Percentiles rank a stretch among this genome's conserved stretches.
phyloP scores from a whole-genome alignment of 345 rosid genomes.

The Citrus unshiu region DNA sequence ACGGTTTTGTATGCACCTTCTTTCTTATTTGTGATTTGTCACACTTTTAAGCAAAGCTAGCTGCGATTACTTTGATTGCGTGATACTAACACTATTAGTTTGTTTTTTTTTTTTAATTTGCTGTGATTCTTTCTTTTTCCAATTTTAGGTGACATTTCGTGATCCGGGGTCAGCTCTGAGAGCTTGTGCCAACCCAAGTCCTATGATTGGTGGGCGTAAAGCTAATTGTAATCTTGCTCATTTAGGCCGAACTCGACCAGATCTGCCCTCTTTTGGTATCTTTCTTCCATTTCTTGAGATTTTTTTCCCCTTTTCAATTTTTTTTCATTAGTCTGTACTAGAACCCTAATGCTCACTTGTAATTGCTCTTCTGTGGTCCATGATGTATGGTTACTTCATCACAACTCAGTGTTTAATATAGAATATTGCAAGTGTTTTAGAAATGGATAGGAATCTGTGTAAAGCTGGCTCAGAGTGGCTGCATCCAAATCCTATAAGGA shows the following conservation, averaged over 20 bases:
- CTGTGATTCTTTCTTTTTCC: too few species aligned
- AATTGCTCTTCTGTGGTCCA: not conserved
- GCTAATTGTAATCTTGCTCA: constrained; percentile 42
- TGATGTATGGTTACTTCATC: not conserved
- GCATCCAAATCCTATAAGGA: not conserved
- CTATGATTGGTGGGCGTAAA: constrained; percentile 38
- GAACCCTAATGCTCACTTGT: not conserved
- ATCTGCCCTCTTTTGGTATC: constrained; percentile 10
- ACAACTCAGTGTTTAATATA: not conserved
- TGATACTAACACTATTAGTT: not conserved
- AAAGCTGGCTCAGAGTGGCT: not conserved
- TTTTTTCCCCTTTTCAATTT: not conserved
- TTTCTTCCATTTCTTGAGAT: not conserved
- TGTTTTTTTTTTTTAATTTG: too few species aligned
- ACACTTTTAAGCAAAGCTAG: not conserved
- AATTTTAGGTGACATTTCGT: constrained; percentile 21
- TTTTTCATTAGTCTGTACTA: not conserved
- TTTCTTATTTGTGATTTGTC: not conserved
- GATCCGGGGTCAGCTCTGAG: constrained; percentile 33
- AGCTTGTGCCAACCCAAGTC: constrained; percentile 40
- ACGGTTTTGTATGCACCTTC: constrained; percentile 33
- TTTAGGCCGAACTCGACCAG: constrained; percentile 29
- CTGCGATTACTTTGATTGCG: not conserved
- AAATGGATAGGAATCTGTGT: not conserved
- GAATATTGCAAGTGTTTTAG: not conserved